These are phyloP conservation scores for Salix dunnii DNA, from an alignment of 345 rosid genomes.

Conservation along the genomic window DNA sequence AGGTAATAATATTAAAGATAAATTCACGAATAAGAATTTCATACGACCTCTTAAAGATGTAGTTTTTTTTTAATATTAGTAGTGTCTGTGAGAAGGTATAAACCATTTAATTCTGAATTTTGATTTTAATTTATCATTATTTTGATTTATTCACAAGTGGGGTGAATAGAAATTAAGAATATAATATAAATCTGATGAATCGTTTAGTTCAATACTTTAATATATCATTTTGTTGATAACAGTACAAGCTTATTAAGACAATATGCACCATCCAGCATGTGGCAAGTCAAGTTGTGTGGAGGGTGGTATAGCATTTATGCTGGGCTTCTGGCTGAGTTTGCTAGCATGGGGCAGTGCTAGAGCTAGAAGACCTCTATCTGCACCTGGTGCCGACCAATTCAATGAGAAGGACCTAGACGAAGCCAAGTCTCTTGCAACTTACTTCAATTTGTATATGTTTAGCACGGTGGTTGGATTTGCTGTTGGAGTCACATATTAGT, in stretches of 20 bases:
- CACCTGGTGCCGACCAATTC: slow-evolving; percentile 59
- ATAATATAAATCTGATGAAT: background rate
- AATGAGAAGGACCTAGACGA: slow-evolving; percentile 39
- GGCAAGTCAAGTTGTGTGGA: slow-evolving; percentile 35
- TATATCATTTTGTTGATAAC: slow-evolving; percentile 26
- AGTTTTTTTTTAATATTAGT: too few relatives aligned
- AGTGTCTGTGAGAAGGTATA: too few relatives aligned
- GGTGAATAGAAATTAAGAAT: too few relatives aligned
- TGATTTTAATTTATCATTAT: too few relatives aligned
- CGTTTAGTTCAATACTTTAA: background rate
- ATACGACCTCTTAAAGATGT: too few relatives aligned
- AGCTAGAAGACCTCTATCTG: slow-evolving; percentile 37
- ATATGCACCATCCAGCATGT: slow-evolving; percentile 38
- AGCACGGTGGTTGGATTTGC: slow-evolving; percentile 34
- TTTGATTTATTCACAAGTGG: too few relatives aligned
- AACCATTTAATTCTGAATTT: too few relatives aligned
- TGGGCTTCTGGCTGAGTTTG: slow-evolving; percentile 31
- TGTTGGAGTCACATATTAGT: slow-evolving; percentile 49
- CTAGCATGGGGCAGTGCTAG: slow-evolving; percentile 49
- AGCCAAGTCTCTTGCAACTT: slow-evolving; percentile 39
- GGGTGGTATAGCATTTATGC: slow-evolving; percentile 34
- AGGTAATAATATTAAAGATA: too few relatives aligned
- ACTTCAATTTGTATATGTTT: slow-evolving; percentile 40
- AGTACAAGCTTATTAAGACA: slow-evolving; percentile 39
- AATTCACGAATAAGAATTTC: too few relatives aligned